phyloP scores from a whole-genome alignment of 768 basidiomycete genomes.

The Pisolithus tinctorius region DNA sequence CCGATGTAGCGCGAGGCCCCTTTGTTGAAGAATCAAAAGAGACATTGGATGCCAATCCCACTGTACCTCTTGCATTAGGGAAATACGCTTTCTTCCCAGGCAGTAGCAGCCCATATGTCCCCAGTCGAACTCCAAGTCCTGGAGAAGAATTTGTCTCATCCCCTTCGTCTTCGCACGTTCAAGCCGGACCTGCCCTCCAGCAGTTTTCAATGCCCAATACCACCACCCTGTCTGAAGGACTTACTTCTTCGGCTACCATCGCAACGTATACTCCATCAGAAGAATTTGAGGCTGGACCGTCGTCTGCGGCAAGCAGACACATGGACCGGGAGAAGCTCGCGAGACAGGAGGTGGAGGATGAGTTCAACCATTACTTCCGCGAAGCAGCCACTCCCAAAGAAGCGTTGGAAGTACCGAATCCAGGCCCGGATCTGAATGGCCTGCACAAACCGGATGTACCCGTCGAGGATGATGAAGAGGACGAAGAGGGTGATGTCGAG shows the following conservation, averaged over 20 bases:
- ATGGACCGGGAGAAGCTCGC: conserved; percentile 19
- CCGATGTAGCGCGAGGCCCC: too few relatives aligned
- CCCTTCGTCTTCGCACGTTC: conserved; percentile 6
- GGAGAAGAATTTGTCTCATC: neutral
- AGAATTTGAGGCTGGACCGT: conserved; percentile 34
- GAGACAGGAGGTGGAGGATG: conserved; percentile 21
- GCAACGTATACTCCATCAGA: conserved; percentile 45
- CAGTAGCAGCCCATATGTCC: conserved; percentile 9
- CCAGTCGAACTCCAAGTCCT: conserved; percentile 8
- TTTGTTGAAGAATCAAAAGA: too few relatives aligned
- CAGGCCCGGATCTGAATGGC: conserved; percentile 3
- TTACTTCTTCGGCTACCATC: conserved; percentile 30
- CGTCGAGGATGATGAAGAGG: conserved; percentile 26
- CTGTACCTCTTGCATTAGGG: conserved; percentile 6
- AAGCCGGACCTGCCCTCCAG: conserved; percentile 13
- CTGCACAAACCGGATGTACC: conserved; percentile 7
- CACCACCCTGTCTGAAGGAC: conserved; percentile 13
- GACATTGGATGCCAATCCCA: too few relatives aligned
- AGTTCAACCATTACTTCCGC: conserved; percentile 22
- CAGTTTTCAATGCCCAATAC: conserved; percentile 17
- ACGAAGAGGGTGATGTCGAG: conserved; percentile 20
- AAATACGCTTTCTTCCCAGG: conserved; percentile 16
- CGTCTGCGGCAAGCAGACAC: conserved; percentile 19
- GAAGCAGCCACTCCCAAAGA: conserved; percentile 4
- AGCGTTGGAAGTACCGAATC: neutral